phyloP scores from a whole-genome alignment of 73 alveolate species.

The Uronychia binucleata region DNA sequence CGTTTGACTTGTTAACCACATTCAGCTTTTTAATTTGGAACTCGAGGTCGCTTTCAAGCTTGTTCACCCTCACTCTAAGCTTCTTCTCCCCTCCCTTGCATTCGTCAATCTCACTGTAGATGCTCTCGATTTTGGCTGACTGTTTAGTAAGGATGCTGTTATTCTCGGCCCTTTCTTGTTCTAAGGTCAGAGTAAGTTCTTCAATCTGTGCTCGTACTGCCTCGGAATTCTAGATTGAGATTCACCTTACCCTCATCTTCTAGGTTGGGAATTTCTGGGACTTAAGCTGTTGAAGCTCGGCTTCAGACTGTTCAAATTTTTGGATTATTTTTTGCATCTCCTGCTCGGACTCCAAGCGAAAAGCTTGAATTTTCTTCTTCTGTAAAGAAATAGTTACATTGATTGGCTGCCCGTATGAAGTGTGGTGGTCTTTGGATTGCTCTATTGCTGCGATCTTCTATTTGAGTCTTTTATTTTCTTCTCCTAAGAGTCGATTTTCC shows the following conservation, averaged over 20 bases:
- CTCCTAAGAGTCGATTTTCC: not conserved
- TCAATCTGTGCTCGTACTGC: not conserved
- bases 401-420: not conserved
- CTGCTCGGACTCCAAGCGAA: not conserved
- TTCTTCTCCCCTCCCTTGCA: conserved; percentile 22
- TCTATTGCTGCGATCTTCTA: not conserved
- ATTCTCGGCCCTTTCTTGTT: not conserved
- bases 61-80: conserved; percentile 41
- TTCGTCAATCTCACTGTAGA: conserved; percentile 23
- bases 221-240: not conserved
- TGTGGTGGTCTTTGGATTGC: too few species aligned
- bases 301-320: not conserved
- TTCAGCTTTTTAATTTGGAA: conserved; percentile 23
- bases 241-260: not conserved
- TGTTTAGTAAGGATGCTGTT: not conserved
- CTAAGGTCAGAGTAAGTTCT: not conserved
- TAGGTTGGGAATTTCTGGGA: not conserved
- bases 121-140: conserved; percentile 23
- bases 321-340: not conserved
- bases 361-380: not conserved
- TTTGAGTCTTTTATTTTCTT: not conserved
- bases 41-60: conserved; percentile 60
- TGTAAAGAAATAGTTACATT: not conserved
- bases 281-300: not conserved
- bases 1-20: not conserved